phyloP scores from a whole-genome alignment of 495 filamentous ascomycete species.

The Xylaria sp. region DNA sequence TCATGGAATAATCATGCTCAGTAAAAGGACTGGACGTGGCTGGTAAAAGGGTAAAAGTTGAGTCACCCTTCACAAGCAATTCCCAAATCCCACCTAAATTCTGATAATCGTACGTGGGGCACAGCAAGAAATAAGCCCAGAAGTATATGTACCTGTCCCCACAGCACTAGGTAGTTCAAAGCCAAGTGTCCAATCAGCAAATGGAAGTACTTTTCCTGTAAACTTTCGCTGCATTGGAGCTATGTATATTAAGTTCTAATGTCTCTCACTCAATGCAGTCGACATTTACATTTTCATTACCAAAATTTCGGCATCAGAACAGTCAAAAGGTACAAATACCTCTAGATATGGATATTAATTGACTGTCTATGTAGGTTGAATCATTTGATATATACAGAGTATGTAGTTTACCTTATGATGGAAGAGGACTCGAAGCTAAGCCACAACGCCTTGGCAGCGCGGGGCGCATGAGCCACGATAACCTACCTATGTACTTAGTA shows the following conservation, averaged over 20 bases:
- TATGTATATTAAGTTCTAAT: too few relatives aligned
- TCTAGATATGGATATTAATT: too few relatives aligned
- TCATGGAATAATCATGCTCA: slow-evolving; percentile 3
- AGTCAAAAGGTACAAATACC: too few relatives aligned
- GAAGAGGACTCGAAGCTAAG: background rate
- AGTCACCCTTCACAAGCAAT: slow-evolving; percentile 23
- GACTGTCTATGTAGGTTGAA: too few relatives aligned
- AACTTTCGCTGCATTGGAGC: too few relatives aligned
- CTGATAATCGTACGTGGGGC: slow-evolving; percentile 18
- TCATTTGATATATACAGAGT: too few relatives aligned
- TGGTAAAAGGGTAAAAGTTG: slow-evolving; percentile 12
- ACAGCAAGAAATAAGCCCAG: background rate
- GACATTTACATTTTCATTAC: too few relatives aligned
- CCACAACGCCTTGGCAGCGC: background rate
- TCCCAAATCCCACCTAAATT: slow-evolving; percentile 18
- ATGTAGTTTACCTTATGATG: background rate
- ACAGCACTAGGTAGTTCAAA: background rate
- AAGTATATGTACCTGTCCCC: background rate
- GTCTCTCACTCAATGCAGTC: too few relatives aligned
- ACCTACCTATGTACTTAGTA: too few relatives aligned
- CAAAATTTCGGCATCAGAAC: too few relatives aligned
- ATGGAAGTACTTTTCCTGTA: background rate
- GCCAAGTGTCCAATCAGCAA: background rate
- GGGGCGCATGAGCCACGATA: background rate
- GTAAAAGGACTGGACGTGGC: background rate